These are phyloP conservation scores for Solanum chacoense DNA, from an alignment of 305 asterid genomes.

Conservation along the genomic window DNA sequence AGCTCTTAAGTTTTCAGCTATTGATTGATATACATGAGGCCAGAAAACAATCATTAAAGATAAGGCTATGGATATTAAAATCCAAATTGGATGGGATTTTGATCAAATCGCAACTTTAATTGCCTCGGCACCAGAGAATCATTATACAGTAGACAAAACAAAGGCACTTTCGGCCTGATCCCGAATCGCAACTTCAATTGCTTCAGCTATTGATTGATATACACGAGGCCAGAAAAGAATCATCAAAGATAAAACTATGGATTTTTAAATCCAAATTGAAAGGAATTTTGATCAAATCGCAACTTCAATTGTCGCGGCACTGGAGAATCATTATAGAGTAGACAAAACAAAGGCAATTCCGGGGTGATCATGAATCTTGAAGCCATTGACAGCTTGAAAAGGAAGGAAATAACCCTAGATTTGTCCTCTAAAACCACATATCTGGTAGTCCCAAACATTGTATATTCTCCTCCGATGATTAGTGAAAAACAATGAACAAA, in stretches of 20 bases:
- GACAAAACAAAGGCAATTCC: neutral
- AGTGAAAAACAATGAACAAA: neutral
- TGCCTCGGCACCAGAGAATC: neutral
- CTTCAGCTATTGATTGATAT: neutral
- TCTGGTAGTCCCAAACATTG: neutral
- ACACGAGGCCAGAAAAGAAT: neutral
- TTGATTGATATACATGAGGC: neutral
- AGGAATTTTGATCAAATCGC: neutral
- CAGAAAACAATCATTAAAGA: neutral
- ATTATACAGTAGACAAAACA: neutral
- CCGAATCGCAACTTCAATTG: neutral
- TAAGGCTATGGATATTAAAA: neutral
- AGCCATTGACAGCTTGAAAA: neutral
- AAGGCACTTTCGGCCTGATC: neutral
- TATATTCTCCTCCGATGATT: neutral
- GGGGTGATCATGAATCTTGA: neutral
- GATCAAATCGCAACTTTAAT: neutral
- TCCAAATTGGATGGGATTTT: neutral
- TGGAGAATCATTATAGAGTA: neutral
- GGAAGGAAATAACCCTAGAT: neutral
- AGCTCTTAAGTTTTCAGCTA: neutral
- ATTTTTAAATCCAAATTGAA: neutral
- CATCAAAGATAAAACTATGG: neutral
- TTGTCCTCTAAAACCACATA: neutral
- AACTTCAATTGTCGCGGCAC: neutral